Percentiles rank a stretch among this genome's conserved stretches.
phyloP scores from a whole-genome alignment of 1,284 basidiomycete species.

The Psilocybe mexicana region DNA sequence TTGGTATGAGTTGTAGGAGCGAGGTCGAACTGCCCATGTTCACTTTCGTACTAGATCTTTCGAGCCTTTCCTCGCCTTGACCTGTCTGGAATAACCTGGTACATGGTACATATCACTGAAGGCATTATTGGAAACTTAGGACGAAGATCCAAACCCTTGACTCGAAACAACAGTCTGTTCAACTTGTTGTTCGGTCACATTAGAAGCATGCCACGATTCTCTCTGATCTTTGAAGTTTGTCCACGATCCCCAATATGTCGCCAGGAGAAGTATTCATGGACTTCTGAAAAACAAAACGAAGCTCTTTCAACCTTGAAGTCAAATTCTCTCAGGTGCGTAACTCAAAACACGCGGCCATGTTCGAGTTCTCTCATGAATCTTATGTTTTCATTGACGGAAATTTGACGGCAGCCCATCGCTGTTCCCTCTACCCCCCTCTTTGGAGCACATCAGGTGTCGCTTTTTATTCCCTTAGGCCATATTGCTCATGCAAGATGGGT shows the following conservation, averaged over 20 bases:
- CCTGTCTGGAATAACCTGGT: too few relatives aligned
- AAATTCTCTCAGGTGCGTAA: background rate
- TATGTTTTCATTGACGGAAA: background rate
- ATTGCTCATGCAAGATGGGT: background rate
- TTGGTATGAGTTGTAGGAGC: too few relatives aligned
- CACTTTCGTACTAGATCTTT: too few relatives aligned
- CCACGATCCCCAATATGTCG: background rate
- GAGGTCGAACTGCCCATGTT: too few relatives aligned
- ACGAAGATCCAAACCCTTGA: too few relatives aligned
- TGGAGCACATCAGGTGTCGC: background rate
- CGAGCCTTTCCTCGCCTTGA: too few relatives aligned
- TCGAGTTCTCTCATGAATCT: background rate
- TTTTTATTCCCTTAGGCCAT: background rate
- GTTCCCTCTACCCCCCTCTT: constrained; percentile 1
- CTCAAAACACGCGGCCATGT: background rate
- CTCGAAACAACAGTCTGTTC: too few relatives aligned
- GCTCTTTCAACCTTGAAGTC: background rate
- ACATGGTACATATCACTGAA: too few relatives aligned
- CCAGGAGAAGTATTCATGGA: background rate
- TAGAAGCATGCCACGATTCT: background rate
- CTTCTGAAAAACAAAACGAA: background rate
- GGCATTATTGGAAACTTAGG: too few relatives aligned
- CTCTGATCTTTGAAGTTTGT: background rate
- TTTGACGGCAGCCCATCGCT: background rate
- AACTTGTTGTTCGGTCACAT: background rate